These are phyloP conservation scores for Sophora flavescens DNA, from an alignment of 306 rosid genomes.

Conservation along the genomic window DNA sequence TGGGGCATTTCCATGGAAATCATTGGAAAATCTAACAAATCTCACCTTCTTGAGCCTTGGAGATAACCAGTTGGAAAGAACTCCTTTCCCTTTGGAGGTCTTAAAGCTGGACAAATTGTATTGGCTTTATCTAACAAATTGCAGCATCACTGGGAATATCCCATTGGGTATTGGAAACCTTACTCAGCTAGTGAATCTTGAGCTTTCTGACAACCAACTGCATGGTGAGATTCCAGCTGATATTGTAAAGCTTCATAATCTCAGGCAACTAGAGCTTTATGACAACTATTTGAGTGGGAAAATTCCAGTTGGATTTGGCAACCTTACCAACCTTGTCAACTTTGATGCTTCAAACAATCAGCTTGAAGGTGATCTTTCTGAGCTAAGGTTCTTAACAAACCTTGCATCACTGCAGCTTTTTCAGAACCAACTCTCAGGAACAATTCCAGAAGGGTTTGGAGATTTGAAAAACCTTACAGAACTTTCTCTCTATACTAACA, in stretches of 20 bases:
- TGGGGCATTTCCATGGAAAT: constrained; percentile 87
- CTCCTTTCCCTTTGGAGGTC: constrained; percentile 66
- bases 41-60: constrained; percentile 80
- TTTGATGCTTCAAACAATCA: constrained; percentile 69
- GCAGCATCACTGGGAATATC: constrained; percentile 67
- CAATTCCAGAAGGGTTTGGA: constrained; percentile 74
- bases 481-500: constrained; percentile 71
- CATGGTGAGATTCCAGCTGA: constrained; percentile 73
- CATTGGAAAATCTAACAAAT: constrained; percentile 65
- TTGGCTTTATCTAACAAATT: constrained; percentile 84
- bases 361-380: constrained; percentile 78
- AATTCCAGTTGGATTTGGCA: constrained; percentile 70
- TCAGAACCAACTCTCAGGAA: constrained; percentile 65
- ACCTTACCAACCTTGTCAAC: constrained; percentile 63
- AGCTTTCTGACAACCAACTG: constrained; percentile 68
- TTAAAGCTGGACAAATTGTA: constrained; percentile 67
- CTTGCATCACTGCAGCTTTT: constrained; percentile 69
- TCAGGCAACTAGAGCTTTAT: constrained; percentile 73
- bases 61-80: constrained; percentile 59
- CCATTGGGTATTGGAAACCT: constrained; percentile 79
- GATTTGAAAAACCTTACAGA: constrained; percentile 56
- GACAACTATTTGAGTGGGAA: constrained; percentile 62
- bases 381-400: constrained; percentile 60
- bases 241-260: constrained; percentile 62
- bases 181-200: constrained; percentile 65